Evolutionary conservation across 208 protist species (phyloP), one percentile per base, ranked within the genome.

Genomic region (Acanthamoeba castellanii): DNA sequence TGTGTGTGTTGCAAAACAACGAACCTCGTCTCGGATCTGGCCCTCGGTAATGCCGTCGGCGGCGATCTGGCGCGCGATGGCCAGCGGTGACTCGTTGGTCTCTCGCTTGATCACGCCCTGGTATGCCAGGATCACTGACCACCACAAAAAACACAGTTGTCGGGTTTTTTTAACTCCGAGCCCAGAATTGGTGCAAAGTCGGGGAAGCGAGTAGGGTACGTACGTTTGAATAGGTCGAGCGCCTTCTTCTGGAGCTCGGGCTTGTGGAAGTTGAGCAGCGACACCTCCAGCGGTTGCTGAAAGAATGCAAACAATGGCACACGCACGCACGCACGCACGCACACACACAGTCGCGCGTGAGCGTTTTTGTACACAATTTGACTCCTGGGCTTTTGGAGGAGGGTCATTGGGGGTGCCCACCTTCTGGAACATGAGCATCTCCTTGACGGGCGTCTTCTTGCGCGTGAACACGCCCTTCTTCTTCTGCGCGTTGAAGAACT

Each of bases 211-310:
- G 68, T 55, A 45, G 13, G 16, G 18, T 1, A 6, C 16, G 87
- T 74, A 92, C 87, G 30, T n/a, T 92, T 92, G 64, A 92, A 92
- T 3, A 92, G n/a, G 22, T 92, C 87, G 47, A 76, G 57, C 6
- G 87, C 87, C 87, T 92, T 92, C 87, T 92, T 92, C 61, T 78
- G 61, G n/a, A 92, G 87, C 37, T 92, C 87, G 18, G 87, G 87
- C 37, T 92, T 92, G 87, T 92, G 57, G 47, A 92, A 92, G 42
- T 92, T 76, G 57, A 92, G 64, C 16, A 92, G 87, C 34, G 87
- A 76, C 59, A 92, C 64, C 34, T 68, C 87, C 9, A 92, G 59
- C 27, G 87, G 87, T 11, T 47, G 20, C 87, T 92, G 47, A 25
- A 61, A 57, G 4, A 81, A n/a, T 27, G 16, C 7, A 68, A 68